These are phyloP conservation scores for Russula brevipes DNA, from an alignment of 768 basidiomycete genomes.

Conservation along the genomic window DNA sequence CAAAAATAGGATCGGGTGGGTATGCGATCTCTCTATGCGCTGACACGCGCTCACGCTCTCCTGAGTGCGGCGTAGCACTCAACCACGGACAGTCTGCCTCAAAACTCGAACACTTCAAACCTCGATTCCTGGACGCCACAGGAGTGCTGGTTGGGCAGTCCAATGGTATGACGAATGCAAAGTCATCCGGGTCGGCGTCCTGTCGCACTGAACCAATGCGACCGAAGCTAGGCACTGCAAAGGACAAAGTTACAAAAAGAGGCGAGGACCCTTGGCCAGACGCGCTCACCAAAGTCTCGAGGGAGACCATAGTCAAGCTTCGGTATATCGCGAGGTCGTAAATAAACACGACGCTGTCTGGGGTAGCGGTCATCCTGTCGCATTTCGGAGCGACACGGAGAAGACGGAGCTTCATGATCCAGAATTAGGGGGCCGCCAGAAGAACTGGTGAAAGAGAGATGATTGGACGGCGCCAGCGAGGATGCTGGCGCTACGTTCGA, in stretches of 20 bases:
- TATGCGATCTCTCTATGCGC: too few relatives aligned
- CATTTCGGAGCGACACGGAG: neutral
- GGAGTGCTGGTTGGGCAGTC: constrained; percentile 1
- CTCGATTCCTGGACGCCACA: neutral
- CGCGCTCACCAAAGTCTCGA: neutral
- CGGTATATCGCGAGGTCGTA: neutral
- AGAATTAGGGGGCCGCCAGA: too few relatives aligned
- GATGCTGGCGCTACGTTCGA: neutral
- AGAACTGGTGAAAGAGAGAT: neutral
- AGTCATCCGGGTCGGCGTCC: neutral
- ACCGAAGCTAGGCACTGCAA: constrained; percentile 22
- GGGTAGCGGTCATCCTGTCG: neutral
- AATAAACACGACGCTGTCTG: neutral
- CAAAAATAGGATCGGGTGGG: too few relatives aligned
- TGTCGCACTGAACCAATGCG: neutral
- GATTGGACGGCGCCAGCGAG: neutral
- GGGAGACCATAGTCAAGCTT: constrained; percentile 2
- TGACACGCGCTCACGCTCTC: too few relatives aligned
- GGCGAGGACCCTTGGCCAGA: neutral
- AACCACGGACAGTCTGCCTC: too few relatives aligned
- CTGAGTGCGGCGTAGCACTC: too few relatives aligned
- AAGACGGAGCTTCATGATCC: neutral
- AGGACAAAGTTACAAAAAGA: neutral
- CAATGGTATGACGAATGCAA: neutral
- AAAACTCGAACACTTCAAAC: neutral